Conservation (phyloP, 2,329 filamentous ascomycete genomes). For the Neofusicoccum sp. region DNA sequence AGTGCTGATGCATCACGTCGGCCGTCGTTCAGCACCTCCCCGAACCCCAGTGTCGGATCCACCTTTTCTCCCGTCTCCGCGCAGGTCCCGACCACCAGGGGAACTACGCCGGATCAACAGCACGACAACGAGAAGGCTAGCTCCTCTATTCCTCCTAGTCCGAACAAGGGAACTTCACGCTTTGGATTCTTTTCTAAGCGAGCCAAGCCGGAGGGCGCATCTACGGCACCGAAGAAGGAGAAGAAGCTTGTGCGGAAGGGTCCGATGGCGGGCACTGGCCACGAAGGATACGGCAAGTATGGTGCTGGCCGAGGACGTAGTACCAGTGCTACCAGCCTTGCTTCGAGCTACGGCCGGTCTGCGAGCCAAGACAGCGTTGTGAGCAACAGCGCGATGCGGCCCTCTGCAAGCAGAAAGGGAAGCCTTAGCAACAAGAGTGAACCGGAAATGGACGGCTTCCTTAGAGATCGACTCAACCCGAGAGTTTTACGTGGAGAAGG, state of each 20-base stretch:
- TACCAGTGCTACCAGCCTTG: constrained; percentile 54
- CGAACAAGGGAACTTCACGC: constrained; percentile 59
- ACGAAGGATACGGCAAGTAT: constrained; percentile 77
- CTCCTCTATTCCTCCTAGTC: constrained; percentile 48
- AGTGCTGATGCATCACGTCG: neutral
- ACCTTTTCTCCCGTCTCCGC: constrained; percentile 25
- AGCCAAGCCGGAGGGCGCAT: constrained; percentile 61
- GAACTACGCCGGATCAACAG: constrained; percentile 41
- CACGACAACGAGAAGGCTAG: constrained; percentile 33
- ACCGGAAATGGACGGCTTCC: constrained; percentile 46
- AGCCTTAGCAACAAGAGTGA: constrained; percentile 43
- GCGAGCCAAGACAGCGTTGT: constrained; percentile 43
- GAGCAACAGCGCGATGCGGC: constrained; percentile 33
- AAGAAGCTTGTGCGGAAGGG: constrained; percentile 63
- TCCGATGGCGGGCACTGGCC: constrained; percentile 86
- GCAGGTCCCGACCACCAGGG: constrained; percentile 25
- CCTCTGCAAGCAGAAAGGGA: constrained; percentile 41
- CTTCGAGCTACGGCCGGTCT: constrained; percentile 48
- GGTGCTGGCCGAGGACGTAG: constrained; percentile 63
- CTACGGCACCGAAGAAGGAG: constrained; percentile 51
- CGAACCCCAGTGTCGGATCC: constrained; percentile 33
- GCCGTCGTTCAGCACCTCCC: constrained; percentile 26
- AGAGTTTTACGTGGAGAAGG: constrained; percentile 46
- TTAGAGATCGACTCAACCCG: constrained; percentile 45
- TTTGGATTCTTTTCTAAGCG: constrained; percentile 78